Percentiles rank a stretch among this genome's conserved stretches.
Evolutionary conservation across 805 yeast species (phyloP).

Genomic region (Wickerhamiella dianesei): DNA sequence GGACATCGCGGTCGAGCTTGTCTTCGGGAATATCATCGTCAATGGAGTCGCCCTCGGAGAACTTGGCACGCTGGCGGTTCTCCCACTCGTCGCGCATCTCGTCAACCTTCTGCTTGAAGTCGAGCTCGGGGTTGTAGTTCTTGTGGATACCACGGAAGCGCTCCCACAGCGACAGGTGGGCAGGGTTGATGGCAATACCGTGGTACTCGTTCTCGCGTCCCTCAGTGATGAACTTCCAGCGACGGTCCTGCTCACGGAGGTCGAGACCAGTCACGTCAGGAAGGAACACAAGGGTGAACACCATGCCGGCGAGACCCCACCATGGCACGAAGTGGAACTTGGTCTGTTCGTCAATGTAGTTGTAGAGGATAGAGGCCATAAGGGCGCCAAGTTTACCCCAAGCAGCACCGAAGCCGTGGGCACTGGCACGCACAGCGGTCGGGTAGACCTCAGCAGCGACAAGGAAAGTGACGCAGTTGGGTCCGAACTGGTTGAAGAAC

Average conservation of each 20-base stretch:
- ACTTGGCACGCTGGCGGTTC: slow-evolving; percentile 23
- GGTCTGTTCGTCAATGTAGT: slow-evolving; percentile 25
- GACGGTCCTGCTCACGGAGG: slow-evolving; percentile 27
- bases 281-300: slow-evolving; percentile 23
- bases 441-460: slow-evolving; percentile 57
- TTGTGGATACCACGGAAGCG: slow-evolving; percentile 24
- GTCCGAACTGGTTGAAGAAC: slow-evolving; percentile 56
- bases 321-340: slow-evolving; percentile 29
- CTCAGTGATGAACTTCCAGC: slow-evolving; percentile 25
- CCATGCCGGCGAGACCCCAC: slow-evolving; percentile 29
- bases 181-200: slow-evolving; percentile 28
- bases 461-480: slow-evolving; percentile 50
- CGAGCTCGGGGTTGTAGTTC: slow-evolving; percentile 28
- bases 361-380: slow-evolving; percentile 34
- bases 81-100: slow-evolving; percentile 28
- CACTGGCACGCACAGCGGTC: slow-evolving; percentile 50
- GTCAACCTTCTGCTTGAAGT: slow-evolving; percentile 28
- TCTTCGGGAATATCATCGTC: slow-evolving; percentile 13
- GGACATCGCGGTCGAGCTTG: slow-evolving; percentile 22
- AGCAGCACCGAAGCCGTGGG: slow-evolving; percentile 56
- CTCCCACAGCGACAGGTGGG: slow-evolving; percentile 27
- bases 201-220: slow-evolving; percentile 29
- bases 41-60: slow-evolving; percentile 8
- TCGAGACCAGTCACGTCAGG: slow-evolving; percentile 30
- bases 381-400: slow-evolving; percentile 53